Evolutionary conservation across 2,329 filamentous ascomycete genomes (phyloP), one percentile per base, ranked within the genome.

Genomic region (Apiospora phragmitis): DNA sequence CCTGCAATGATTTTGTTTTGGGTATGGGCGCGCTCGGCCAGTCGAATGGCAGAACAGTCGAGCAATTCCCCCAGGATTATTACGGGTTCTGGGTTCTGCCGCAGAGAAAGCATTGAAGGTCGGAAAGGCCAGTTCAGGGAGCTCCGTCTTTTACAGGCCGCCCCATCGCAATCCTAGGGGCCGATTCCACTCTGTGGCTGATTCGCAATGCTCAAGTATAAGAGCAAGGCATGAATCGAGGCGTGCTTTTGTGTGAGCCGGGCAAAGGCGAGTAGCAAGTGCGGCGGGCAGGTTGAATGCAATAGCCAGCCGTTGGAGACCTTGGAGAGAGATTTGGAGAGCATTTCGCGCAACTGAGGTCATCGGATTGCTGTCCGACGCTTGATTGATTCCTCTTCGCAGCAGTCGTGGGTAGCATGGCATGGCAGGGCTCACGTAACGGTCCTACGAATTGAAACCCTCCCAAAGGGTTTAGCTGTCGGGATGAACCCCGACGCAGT

Each of bases 11-110:
- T 35, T n/a, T 62, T 59, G 51, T 35, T 38, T 62, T 38, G 55
- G 55, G 32, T 38, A 62, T 62, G 32, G 55, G 55, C 32, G 55
- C 55, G 55, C 55, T n/a, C 38, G 18, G 32, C 14, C 55, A 38
- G 55, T 35, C 55, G 55, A 38, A 62, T 62, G 55, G 55, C 55
- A 35, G 51, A 29, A 32, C 51, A 59, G 11, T 59, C 51, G 29
- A 21, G 51, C 26, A 59, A 59, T 32, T 35, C 51, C 51, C 51
- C 55, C 55, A 62, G 55, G 55, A 38, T 59, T 35, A 32, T 21
- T 62, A 59, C 55, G 38, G 32, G 55, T 62, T 62, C 55, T 62
- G 38, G 32, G 55, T 62, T 62, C 55, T 62, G 55, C 29, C 55
- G 32, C 55, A 62, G 55, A 62, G 55, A 62, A 62, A 62, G 55